phyloP scores from a whole-genome alignment of 163 green algal species.

The Trebouxiophyceae sp. region DNA sequence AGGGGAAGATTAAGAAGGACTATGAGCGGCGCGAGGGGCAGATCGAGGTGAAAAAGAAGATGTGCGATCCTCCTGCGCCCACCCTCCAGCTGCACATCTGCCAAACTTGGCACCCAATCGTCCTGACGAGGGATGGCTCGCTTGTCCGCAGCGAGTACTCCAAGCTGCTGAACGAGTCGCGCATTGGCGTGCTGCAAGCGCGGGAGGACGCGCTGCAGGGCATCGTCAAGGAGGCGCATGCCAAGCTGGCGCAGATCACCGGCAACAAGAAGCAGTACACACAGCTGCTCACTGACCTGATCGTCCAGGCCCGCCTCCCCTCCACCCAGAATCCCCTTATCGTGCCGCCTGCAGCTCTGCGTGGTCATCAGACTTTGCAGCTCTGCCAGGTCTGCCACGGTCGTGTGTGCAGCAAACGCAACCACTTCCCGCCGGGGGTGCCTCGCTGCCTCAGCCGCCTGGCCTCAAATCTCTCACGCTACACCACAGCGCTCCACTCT shows the following conservation, averaged over 20 bases:
- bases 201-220: constrained; percentile 69
- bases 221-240: constrained; percentile 40
- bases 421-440: too few relatives aligned
- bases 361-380: too few relatives aligned
- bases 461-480: too few relatives aligned
- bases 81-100: too few relatives aligned
- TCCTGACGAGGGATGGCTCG: too few relatives aligned
- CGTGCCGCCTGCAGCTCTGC: too few relatives aligned
- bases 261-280: constrained; percentile 69
- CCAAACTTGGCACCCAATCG: too few relatives aligned
- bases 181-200: constrained; percentile 87
- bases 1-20: constrained; percentile 87
- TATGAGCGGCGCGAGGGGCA: constrained; percentile 90
- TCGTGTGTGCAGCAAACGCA: too few relatives aligned
- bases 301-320: constrained; percentile 62
- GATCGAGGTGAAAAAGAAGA: constrained; percentile 97
- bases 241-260: constrained; percentile 46
- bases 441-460: too few relatives aligned
- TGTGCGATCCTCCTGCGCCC: constrained; percentile 54
- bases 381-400: too few relatives aligned
- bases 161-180: constrained; percentile 91
- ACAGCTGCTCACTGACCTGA: constrained; percentile 73
- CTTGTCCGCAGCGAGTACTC: constrained; percentile 77
- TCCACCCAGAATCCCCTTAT: too few relatives aligned
- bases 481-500: too few relatives aligned